Conservation (phyloP, 2,329 filamentous ascomycete genomes). For the Aspergillus sp. region DNA sequence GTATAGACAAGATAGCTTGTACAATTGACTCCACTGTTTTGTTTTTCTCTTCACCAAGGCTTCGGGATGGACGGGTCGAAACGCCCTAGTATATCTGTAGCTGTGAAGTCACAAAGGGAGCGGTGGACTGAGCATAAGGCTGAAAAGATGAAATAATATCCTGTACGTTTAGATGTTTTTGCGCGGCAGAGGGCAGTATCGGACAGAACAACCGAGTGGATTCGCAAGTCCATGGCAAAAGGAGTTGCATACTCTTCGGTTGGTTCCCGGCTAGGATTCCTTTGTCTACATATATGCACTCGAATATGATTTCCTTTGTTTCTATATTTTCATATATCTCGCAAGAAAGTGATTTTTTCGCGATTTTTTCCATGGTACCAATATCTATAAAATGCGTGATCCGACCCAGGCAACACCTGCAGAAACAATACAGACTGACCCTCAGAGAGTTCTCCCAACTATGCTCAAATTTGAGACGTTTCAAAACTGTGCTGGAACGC, state of each 20-base stretch:
- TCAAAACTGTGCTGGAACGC: too few species aligned
- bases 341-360: not conserved
- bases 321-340: not conserved
- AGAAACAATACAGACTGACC: not conserved
- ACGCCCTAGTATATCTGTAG: slow-evolving; percentile 26
- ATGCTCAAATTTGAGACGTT: too few species aligned
- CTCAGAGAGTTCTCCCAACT: not conserved
- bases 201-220: slow-evolving; percentile 21
- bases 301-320: slow-evolving; percentile 34
- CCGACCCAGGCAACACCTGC: not conserved
- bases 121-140: slow-evolving; percentile 24
- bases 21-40: slow-evolving; percentile 46
- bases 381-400: not conserved
- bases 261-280: slow-evolving; percentile 21
- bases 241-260: slow-evolving; percentile 20
- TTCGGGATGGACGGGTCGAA: slow-evolving; percentile 18
- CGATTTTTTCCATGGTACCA: not conserved
- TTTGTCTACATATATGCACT: slow-evolving; percentile 26
- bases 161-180: slow-evolving; percentile 44
- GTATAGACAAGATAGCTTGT: slow-evolving; percentile 48
- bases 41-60: slow-evolving; percentile 36
- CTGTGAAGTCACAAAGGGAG: slow-evolving; percentile 22
- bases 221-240: slow-evolving; percentile 14
- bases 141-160: slow-evolving; percentile 41
- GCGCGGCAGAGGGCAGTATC: slow-evolving; percentile 30